Evolutionary conservation across 495 filamentous ascomycete species (phyloP).

Genomic region (Hyaloscypha variabilis): DNA sequence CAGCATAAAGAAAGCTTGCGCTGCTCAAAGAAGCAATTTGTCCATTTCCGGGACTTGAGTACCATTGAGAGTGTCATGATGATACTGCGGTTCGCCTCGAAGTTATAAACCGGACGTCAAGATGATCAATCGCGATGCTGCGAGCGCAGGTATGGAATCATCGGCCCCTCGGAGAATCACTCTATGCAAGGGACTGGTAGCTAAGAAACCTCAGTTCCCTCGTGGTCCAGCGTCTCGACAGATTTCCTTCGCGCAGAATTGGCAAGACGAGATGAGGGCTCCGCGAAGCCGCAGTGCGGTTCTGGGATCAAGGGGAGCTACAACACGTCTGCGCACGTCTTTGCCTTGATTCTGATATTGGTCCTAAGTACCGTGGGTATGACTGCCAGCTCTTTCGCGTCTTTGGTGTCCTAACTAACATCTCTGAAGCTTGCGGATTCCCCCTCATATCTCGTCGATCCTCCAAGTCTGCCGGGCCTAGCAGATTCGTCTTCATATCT

Average conservation of each 20-base stretch:
- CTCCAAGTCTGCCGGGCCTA: slow-evolving; percentile 40
- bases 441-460: slow-evolving; percentile 56
- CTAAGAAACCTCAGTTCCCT: slow-evolving; percentile 14
- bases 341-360: slow-evolving; percentile 78
- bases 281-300: slow-evolving; percentile 59
- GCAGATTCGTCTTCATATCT: slow-evolving; percentile 67
- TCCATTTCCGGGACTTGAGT: not conserved
- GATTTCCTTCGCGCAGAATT: slow-evolving; percentile 54
- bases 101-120: slow-evolving; percentile 11
- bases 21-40: slow-evolving; percentile 6
- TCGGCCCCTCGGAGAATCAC: not conserved
- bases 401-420: not conserved
- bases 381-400: slow-evolving; percentile 19
- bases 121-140: slow-evolving; percentile 17
- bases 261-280: slow-evolving; percentile 40
- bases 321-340: slow-evolving; percentile 70
- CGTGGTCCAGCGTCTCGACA: slow-evolving; percentile 51
- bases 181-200: not conserved
- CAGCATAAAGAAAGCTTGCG: not conserved
- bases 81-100: slow-evolving; percentile 8
- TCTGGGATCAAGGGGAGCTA: slow-evolving; percentile 62
- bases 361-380: slow-evolving; percentile 71
- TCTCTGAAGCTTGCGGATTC: slow-evolving; percentile 55
- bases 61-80: not conserved
- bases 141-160: slow-evolving; percentile 6